A percentile compares a stretch with the other conserved stretches of the same genome.
Evolutionary conservation across 495 filamentous ascomycete species (phyloP).

Genomic region (Parathielavia appendiculata): DNA sequence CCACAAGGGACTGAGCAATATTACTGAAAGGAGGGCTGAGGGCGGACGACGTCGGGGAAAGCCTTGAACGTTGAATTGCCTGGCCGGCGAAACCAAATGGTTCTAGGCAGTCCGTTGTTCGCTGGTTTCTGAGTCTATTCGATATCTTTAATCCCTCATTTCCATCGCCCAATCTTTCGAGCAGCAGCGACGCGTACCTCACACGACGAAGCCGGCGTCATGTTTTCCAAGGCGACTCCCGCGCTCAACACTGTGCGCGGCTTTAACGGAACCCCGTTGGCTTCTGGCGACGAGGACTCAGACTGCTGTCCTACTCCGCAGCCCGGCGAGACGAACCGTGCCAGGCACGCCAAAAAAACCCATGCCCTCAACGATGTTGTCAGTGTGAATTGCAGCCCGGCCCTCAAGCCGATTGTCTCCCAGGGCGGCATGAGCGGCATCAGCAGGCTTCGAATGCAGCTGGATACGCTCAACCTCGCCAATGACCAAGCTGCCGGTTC

Average conservation of each 20-base stretch:
- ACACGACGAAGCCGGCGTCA: slow-evolving; percentile 20
- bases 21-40: slow-evolving; percentile 43
- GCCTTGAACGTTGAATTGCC: slow-evolving; percentile 33
- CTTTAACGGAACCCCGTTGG: slow-evolving; percentile 66
- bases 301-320: slow-evolving; percentile 50
- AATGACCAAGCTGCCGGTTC: slow-evolving; percentile 25
- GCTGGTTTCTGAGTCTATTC: slow-evolving; percentile 2
- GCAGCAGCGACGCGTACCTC: neutral
- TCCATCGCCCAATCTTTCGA: neutral
- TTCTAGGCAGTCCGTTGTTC: neutral
- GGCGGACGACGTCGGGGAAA: slow-evolving; percentile 48
- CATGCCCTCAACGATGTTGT: slow-evolving; percentile 48
- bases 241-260: slow-evolving; percentile 72
- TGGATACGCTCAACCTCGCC: slow-evolving; percentile 60
- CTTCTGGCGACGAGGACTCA: slow-evolving; percentile 79
- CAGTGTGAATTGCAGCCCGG: slow-evolving; percentile 56
- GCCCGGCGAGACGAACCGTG: slow-evolving; percentile 30
- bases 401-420: slow-evolving; percentile 53
- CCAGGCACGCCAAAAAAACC: slow-evolving; percentile 26
- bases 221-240: slow-evolving; percentile 47
- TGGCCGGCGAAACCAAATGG: neutral
- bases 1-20: slow-evolving; percentile 37
- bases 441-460: slow-evolving; percentile 68
- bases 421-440: slow-evolving; percentile 56
- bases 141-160: neutral